Evolutionary conservation across 495 filamentous ascomycete genomes (phyloP), one percentile per base, ranked within the genome.

Genomic region (Aspergillus sclerotiicarbonarius): DNA sequence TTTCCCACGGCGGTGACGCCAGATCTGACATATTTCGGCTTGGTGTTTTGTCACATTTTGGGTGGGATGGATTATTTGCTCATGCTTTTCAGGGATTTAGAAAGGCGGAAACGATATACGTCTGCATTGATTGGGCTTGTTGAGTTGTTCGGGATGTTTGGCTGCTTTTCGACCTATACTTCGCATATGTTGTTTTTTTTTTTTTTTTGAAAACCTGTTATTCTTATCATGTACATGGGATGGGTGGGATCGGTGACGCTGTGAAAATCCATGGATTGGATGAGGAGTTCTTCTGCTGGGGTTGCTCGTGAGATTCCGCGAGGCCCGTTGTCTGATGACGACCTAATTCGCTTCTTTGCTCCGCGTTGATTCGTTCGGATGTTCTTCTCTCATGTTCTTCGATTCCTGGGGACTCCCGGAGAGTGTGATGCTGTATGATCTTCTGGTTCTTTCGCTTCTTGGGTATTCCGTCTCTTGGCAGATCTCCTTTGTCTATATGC

Each of bases 51-150:
- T 56, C 56, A 43, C 62, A 55, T 64, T 65, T 72, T 64, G 74
- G 71, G 64, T 65, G 67, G 75, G 68, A 72, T 64, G 74, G 73
- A 65, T 71, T 66, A 73, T 61, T 66, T 59, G 60, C 20, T 71
- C 58, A 67, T 62, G 57, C 67, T 73, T 72, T 71, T 70, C 63
- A 67, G 69, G 72, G 72, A 73, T 75, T 66, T 79, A 79, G 76
- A 73, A 69, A 77, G 76, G 74, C 72, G 76, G 76, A 77, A 78
- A 79, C 75, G 76, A 79, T 77, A 77, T 71, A 79, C 74, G 75
- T 79, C 74, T 79, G 76, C 76, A 79, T 78, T 70, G 68, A 66
- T 71, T 76, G 74, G 74, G 74, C 64, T 71, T 74, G 71, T 75
- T 73, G 72, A 69, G 68, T 67, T 72, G 66, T 67, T 72, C 63